Evolutionary conservation across 371 early-diverging fungal genomes (phyloP), one percentile per base, ranked within the genome.

Genomic region (Dichotomocladium elegans): DNA sequence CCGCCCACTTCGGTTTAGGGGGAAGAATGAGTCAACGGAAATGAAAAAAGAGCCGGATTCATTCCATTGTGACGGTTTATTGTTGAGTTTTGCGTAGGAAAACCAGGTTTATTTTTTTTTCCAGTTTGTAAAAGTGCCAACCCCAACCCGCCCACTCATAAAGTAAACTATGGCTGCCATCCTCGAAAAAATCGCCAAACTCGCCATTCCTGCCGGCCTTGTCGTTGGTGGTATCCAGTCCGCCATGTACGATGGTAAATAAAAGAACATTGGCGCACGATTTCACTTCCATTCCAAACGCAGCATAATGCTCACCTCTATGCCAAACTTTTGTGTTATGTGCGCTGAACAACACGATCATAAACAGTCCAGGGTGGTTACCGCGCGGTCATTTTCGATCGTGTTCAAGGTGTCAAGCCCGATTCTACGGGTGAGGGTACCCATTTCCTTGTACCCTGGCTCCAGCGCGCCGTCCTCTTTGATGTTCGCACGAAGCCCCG

Each of bases 341-440:
- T 21, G 37, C n/a, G 37, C 37, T 37, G 37, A 37, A 37, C 21
- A 17, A 37, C 35, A 6, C 35, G 14, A 12, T 33, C 21, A 17
- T 37, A 10, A 29, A 30, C 55, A 92, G 95, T 98, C 50, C 89
- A 93, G 70, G 99, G 96, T 66, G 99, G 99, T 53, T 81, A 95
- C 60, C 83, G 98, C 45, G 99, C 95, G 3, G 95, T 99, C 46
- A 91, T 96, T 57, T 99, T 97, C 74, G 97, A 97, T 68, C 90
- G 99, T 64, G 55, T 94, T 42, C 84, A 91, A 60, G 99, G 98
- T 77, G 95, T 98, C 19, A 85, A 89, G 68, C 73, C 78, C 51
- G 69, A 70, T 12, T 87, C 93, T 9, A 61, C 83, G 33, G 88
- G 86, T 45, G 99, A 99, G 60, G 99, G 99, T 44, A 99, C 98